Evolutionary conservation across 257 asterid species (phyloP), one percentile per base, ranked within the genome.

Genomic region (Nicotiana benthamiana): DNA sequence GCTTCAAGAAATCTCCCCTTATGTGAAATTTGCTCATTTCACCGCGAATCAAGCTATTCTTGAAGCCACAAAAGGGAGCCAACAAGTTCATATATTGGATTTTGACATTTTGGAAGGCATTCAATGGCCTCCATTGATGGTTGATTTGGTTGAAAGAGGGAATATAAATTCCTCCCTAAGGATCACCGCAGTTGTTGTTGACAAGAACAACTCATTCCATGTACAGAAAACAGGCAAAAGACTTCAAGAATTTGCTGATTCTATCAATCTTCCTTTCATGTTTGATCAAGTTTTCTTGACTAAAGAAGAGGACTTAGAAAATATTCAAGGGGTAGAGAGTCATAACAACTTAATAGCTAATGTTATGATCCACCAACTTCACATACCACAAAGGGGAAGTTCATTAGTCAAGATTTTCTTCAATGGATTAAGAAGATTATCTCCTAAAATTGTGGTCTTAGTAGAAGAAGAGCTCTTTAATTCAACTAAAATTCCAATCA

Each of bases 111-210:
- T 83, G 84, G 88, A 87, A 61, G 90, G 90, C 8, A 85, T 83
- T 30, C 90, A 87, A 52, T 87, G 90, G 90, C 88, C 88, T 56
- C 81, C 88, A 24, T 75, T 87, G 77, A 87, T 87, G 88, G 84
- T 60, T 51, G 90, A 87, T 36, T 80, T 85, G 6, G 83, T 83
- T 4, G 57, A 22, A 22, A 83, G 84, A 75, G 79, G 62, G 24
- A 79, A 75, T 5, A 28, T 68, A 9, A 83, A 68, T n/a, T 51
- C 86, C 6, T 85, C 86, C 13, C 84, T 87, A 6, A 87, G 90
- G 60, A 85, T 87, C 68, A 85, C 90, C 18, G 87, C 87, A 3
- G 40, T 85, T 22, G 60, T 83, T 52, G 18, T 24, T 9, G 85
- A 85, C 61, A 22, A 66, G 17, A 61, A 24, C 24, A 75, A 57